A percentile compares a stretch with the other conserved stretches of the same genome.
These are phyloP conservation scores for Fusarium chaquense DNA, from an alignment of 2,329 filamentous ascomycete genomes.

Conservation along the genomic window DNA sequence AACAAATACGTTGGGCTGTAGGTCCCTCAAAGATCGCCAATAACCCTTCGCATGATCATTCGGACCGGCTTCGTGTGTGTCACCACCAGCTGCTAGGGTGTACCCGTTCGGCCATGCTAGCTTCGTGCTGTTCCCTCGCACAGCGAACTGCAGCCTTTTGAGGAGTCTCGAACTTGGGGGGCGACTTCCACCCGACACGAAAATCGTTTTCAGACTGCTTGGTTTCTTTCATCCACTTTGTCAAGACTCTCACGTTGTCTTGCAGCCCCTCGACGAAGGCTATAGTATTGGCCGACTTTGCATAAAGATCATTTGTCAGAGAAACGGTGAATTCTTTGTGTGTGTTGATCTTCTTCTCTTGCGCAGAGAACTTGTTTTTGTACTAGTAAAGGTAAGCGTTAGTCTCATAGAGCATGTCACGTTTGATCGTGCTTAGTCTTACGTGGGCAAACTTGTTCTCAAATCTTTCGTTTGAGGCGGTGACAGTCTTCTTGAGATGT, in stretches of 20 bases:
- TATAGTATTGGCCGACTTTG: not conserved
- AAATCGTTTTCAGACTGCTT: no score
- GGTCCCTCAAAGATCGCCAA: not conserved
- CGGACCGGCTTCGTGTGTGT: no score
- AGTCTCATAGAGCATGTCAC: not conserved
- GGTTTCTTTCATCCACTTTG: not conserved
- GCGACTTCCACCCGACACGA: no score
- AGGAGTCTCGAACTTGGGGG: slow-evolving; percentile 69
- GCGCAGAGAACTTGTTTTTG: not conserved
- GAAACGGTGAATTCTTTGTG: not conserved
- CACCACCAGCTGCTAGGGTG: slow-evolving; percentile 36
- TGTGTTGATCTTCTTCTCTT: not conserved
- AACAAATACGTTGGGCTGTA: not conserved
- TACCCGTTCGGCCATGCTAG: slow-evolving; percentile 58
- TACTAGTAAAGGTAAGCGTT: not conserved
- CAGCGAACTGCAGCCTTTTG: slow-evolving; percentile 71
- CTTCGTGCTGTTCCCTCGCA: slow-evolving; percentile 69
- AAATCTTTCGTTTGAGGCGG: not conserved
- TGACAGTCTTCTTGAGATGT: not conserved
- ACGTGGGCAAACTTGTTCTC: not conserved
- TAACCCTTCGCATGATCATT: not conserved
- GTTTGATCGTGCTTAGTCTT: not conserved
- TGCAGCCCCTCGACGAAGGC: not conserved
- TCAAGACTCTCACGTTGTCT: not conserved
- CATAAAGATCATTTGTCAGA: not conserved